Percentiles rank a stretch among this genome's conserved stretches.
These are phyloP conservation scores for Penicillium nordicum DNA, from an alignment of 2,329 filamentous ascomycete species.

Conservation along the genomic window DNA sequence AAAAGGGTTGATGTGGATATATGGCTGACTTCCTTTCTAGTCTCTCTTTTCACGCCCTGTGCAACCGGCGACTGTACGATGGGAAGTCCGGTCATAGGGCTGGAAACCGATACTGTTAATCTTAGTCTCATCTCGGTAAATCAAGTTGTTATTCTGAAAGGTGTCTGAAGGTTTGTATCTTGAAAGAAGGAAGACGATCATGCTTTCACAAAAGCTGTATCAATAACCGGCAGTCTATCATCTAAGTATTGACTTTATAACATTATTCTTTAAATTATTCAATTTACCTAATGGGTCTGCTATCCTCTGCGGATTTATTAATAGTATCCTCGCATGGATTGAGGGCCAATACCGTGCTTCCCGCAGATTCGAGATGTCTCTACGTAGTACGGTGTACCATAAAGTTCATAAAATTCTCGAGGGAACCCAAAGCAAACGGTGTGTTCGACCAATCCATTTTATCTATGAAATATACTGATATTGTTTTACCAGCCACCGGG, in stretches of 20 bases:
- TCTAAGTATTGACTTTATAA: too few species aligned
- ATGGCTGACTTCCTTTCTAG: conserved; percentile 9
- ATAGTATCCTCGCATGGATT: too few species aligned
- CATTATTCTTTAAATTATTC: too few species aligned
- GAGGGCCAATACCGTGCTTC: too few species aligned
- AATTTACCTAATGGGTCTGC: too few species aligned
- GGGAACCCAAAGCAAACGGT: background rate
- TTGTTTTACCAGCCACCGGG: background rate
- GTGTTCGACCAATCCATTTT: background rate
- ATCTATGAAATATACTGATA: background rate
- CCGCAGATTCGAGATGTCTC: too few species aligned
- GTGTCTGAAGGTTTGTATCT: background rate
- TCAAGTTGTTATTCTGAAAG: background rate
- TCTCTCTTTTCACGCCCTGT: conserved; percentile 29
- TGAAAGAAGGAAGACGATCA: background rate
- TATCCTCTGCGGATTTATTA: too few species aligned
- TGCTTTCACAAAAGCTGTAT: background rate
- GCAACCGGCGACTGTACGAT: conserved; percentile 24
- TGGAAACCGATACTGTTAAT: background rate
- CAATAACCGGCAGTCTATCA: background rate
- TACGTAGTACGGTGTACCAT: conserved; percentile 21
- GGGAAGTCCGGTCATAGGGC: conserved; percentile 14
- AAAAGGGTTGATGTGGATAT: background rate
- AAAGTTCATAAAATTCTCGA: background rate
- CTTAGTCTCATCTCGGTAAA: background rate